phyloP scores from a whole-genome alignment of 2,329 filamentous ascomycete species.

The Penicillium sp. region DNA sequence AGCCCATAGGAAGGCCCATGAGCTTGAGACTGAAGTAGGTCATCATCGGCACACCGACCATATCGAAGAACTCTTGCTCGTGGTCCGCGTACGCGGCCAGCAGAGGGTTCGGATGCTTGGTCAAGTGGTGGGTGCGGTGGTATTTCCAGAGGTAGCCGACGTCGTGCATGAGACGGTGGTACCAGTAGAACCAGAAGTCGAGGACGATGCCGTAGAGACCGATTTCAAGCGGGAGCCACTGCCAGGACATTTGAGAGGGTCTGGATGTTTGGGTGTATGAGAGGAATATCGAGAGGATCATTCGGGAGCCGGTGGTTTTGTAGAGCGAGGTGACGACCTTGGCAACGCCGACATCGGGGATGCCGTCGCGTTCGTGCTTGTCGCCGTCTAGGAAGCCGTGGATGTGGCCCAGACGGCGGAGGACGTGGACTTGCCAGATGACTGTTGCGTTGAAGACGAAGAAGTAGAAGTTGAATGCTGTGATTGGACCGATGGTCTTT shows the following conservation, averaged over 20 bases:
- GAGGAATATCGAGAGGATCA: conserved; percentile 35
- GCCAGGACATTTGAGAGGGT: conserved; percentile 32
- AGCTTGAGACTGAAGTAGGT: conserved; percentile 40
- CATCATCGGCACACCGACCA: conserved; percentile 44
- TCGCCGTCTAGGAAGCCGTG: conserved; percentile 26
- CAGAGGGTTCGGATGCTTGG: conserved; percentile 49
- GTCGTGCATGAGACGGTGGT: conserved; percentile 45
- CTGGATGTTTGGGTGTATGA: conserved; percentile 28
- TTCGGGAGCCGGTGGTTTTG: conserved; percentile 36
- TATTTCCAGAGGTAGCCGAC: conserved; percentile 45
- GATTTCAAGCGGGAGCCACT: conserved; percentile 40
- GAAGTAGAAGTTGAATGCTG: conserved; percentile 43
- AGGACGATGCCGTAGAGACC: conserved; percentile 26
- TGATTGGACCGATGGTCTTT: conserved; percentile 32
- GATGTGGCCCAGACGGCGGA: conserved; percentile 22
- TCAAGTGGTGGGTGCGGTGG: conserved; percentile 50
- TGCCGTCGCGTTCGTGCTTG: conserved; percentile 36
- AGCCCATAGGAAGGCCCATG: conserved; percentile 47
- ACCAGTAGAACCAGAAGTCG: conserved; percentile 30
- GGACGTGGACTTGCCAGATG: conserved; percentile 38
- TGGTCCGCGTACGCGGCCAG: conserved; percentile 46
- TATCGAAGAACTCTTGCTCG: conserved; percentile 49
- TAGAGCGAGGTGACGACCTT: conserved; percentile 38
- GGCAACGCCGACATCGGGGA: conserved; percentile 43
- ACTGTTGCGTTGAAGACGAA: conserved; percentile 43